Evolutionary conservation across 2,329 filamentous ascomycete genomes (phyloP).

Genomic region (Hymenotorrendiella dingleyae): DNA sequence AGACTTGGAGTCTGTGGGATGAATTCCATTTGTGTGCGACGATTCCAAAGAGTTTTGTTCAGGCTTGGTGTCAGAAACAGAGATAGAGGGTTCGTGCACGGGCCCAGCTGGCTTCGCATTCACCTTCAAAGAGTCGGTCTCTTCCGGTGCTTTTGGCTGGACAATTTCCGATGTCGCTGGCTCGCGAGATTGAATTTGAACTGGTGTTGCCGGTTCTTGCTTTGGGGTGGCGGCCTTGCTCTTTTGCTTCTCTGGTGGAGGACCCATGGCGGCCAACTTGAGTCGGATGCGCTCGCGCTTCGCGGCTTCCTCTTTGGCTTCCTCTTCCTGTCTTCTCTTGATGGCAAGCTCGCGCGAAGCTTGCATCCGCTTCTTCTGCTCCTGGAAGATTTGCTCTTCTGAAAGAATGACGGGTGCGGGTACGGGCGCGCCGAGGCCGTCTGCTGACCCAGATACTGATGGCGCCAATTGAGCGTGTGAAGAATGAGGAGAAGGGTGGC

Average conservation of each 20-base stretch:
- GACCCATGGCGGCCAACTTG: conserved; percentile 66
- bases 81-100: conserved; percentile 6
- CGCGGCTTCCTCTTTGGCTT: conserved; percentile 66
- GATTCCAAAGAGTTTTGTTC: conserved; percentile 8
- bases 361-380: conserved; percentile 66
- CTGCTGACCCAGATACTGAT: conserved; percentile 31
- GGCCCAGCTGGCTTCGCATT: conserved; percentile 7
- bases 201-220: conserved; percentile 37
- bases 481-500: conserved; percentile 30
- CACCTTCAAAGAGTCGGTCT: conserved; percentile 9
- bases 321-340: conserved; percentile 61
- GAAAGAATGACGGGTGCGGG: conserved; percentile 29
- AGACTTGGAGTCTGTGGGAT: conserved; percentile 31
- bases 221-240: conserved; percentile 46
- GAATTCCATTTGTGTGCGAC: conserved; percentile 19
- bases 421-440: conserved; percentile 21
- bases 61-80: conserved; percentile 9
- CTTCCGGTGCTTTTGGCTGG: conserved; percentile 5
- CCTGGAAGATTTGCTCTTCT: conserved; percentile 51
- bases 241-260: conserved; percentile 54
- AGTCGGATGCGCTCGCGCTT: conserved; percentile 64
- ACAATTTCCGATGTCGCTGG: conserved; percentile 2
- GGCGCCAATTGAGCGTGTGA: conserved; percentile 29
- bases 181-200: conserved; percentile 29
- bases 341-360: conserved; percentile 64